Evolutionary conservation across 2,329 filamentous ascomycete genomes (phyloP), one percentile per base, ranked within the genome.

Genomic region (Microdochium paspali): DNA sequence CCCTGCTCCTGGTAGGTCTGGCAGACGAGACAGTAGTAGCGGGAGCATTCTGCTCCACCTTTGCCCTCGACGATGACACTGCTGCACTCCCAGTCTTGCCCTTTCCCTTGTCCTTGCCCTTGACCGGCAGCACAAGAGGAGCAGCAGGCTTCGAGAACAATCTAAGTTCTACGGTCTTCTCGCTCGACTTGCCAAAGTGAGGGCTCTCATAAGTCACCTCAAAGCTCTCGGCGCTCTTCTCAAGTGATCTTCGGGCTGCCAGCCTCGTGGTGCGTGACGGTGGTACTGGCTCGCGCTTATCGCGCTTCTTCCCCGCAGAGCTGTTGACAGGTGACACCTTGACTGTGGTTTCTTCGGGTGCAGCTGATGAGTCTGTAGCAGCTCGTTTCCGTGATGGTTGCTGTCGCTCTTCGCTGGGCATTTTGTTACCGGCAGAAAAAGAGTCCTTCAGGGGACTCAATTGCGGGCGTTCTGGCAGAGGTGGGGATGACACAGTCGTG

Each of bases 371-470:
- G 12, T 72, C 67, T 6, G 66, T 67, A 2, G 61, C 26, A 13
- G 7, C 62, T 47, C 67, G 65, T 40, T 66, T 63, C 51, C 44
- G 61, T 50, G 58, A 43, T 56, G 15, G 53, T 47, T 50, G 57
- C 49, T 31, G 54, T 59, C 28, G 68, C 61, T 52, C 50, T 58
- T 67, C 35, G 52, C 46, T 47, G 2, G 51, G 54, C 12, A 62
- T 59, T 12, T 63, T 59, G 53, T 80, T 80, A 2, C 72, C 76
- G 0, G 74, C 73, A 1, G 73, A 68, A 10, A 66, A 64, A 2
- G 71, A 75, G 49, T 77, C 72, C 44, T 71, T 71, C 0, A 83
- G 64, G 1, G 79, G 77, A 44, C 69, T 74, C 44, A 75, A 53
- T 44, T 70, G 72, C 15, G 67, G 73, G 2, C 70, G 69, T 30